These are phyloP conservation scores for Ophiostoma perfectum DNA, from an alignment of 2,329 filamentous ascomycete species.

Conservation along the genomic window DNA sequence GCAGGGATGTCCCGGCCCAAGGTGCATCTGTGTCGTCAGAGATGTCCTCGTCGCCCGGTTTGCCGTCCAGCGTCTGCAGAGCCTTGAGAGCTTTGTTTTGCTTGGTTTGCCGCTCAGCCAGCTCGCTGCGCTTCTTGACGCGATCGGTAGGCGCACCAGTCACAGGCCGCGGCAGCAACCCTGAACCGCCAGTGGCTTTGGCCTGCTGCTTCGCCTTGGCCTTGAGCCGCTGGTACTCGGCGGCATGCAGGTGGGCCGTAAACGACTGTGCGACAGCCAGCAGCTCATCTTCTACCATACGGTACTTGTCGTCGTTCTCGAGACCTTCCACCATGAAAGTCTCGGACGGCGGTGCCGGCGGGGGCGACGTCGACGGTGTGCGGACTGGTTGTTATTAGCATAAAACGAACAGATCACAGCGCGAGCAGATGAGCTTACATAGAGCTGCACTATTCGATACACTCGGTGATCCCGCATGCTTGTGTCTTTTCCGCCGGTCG, in stretches of 20 bases:
- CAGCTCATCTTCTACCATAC: slow-evolving; percentile 83
- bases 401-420: no score
- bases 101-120: slow-evolving; percentile 34
- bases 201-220: slow-evolving; percentile 41
- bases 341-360: slow-evolving; percentile 31
- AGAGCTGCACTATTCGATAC: background rate
- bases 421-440: background rate
- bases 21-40: slow-evolving; percentile 30
- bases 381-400: slow-evolving; percentile 24
- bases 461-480: background rate
- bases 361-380: slow-evolving; percentile 33
- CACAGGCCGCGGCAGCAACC: slow-evolving; percentile 48
- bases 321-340: slow-evolving; percentile 57
- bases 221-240: slow-evolving; percentile 67
- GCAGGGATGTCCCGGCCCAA: slow-evolving; percentile 37
- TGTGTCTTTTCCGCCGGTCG: background rate
- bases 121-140: slow-evolving; percentile 31
- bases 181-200: background rate
- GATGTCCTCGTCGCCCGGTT: slow-evolving; percentile 26
- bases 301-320: slow-evolving; percentile 65
- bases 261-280: slow-evolving; percentile 61
- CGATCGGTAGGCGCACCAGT: slow-evolving; percentile 38
- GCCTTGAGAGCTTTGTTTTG: slow-evolving; percentile 34
- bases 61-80: background rate
- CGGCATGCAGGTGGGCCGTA: slow-evolving; percentile 70